Conservation (phyloP, 2,329 filamentous ascomycete genomes). For the Canariomyces notabilis region DNA sequence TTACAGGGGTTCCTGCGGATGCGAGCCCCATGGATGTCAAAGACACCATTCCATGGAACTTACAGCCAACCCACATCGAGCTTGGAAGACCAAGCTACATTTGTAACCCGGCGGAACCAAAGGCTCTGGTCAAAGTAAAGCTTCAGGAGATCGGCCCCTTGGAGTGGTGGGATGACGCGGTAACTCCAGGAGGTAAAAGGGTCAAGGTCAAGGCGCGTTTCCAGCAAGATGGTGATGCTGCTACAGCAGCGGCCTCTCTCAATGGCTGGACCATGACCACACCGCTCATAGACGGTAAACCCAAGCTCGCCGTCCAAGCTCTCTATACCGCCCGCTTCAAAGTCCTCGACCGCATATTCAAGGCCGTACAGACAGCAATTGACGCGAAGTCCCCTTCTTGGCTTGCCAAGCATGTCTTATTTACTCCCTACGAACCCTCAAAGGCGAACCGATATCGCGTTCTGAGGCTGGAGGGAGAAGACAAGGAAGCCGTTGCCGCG, state of each 20-base stretch:
- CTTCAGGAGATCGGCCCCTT: constrained; percentile 31
- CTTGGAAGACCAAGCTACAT: constrained; percentile 24
- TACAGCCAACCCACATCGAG: constrained; percentile 22
- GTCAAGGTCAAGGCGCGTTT: constrained; percentile 38
- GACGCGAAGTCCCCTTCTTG: constrained; percentile 27
- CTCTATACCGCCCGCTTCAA: too few relatives aligned
- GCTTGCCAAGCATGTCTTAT: constrained; percentile 27
- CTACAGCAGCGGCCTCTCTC: constrained; percentile 29
- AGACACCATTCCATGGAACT: constrained; percentile 16
- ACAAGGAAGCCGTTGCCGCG: constrained; percentile 26
- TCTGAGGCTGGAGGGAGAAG: constrained; percentile 36
- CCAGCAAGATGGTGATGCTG: constrained; percentile 33
- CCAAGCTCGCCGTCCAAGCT: too few relatives aligned
- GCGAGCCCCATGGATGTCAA: constrained; percentile 19
- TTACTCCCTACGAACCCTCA: constrained; percentile 29
- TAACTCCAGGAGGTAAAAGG: constrained; percentile 28
- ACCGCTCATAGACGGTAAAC: constrained; percentile 34
- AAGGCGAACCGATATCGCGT: constrained; percentile 30
- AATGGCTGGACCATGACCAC: constrained; percentile 30
- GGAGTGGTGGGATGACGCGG: constrained; percentile 31
- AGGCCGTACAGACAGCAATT: constrained; percentile 29
- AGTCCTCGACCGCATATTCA: too few relatives aligned
- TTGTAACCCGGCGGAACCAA: constrained; percentile 18
- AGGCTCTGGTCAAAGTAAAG: constrained; percentile 29
- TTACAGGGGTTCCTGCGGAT: constrained; percentile 23